phyloP scores from a whole-genome alignment of 2,329 filamentous ascomycete species.

The Neoscytalidium dimidiatum region DNA sequence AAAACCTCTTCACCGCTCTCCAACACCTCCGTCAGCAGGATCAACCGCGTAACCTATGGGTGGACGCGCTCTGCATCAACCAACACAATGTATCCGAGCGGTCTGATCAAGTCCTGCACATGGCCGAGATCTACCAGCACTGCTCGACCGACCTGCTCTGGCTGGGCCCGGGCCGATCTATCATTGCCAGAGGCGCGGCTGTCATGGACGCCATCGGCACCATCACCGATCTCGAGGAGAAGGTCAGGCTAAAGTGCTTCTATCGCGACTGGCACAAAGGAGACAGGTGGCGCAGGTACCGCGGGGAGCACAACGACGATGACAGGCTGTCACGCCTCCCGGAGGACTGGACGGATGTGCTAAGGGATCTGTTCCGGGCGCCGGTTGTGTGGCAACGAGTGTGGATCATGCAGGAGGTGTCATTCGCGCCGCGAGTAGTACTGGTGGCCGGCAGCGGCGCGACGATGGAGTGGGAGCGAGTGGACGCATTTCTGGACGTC shows the following conservation, averaged over 20 bases:
- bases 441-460: not conserved
- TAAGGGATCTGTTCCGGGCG: not conserved
- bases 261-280: not conserved
- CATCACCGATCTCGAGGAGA: conserved; percentile 19
- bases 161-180: not conserved
- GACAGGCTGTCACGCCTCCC: too few species aligned
- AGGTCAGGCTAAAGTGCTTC: not conserved
- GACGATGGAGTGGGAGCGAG: not conserved
- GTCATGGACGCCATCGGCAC: conserved; percentile 26
- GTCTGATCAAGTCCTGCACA: conserved; percentile 18
- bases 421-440: not conserved
- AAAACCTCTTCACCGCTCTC: conserved; percentile 18
- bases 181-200: conserved; percentile 18
- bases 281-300: too few species aligned
- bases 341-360: not conserved
- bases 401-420: conserved; percentile 18
- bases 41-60: conserved; percentile 22
- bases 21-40: conserved; percentile 12
- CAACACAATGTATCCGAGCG: conserved; percentile 18
- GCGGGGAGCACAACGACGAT: not conserved
- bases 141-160: conserved; percentile 11
- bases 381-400: not conserved
- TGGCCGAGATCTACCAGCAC: conserved; percentile 19
- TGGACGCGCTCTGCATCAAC: conserved; percentile 23
- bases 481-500: conserved; percentile 8